phyloP scores from a whole-genome alignment of 306 rosid species.

The Citrullus mucosospermus region DNA sequence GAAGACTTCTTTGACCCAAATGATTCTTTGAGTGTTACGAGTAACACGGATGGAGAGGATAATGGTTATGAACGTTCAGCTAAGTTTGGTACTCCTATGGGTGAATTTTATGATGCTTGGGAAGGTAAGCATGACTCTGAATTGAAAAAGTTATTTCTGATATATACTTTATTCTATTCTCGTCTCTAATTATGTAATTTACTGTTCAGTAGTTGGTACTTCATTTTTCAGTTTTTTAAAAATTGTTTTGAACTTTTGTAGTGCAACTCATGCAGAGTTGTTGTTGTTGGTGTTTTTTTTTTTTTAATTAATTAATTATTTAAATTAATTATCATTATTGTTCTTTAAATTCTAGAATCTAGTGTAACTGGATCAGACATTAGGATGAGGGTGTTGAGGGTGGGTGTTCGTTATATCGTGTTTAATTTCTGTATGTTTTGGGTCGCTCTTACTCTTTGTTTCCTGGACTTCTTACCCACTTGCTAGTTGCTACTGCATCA shows the following conservation, averaged over 20 bases:
- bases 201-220: neutral
- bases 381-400: neutral
- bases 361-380: too few species aligned
- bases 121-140: constrained; percentile 44
- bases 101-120: constrained; percentile 81
- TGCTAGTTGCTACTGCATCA: neutral
- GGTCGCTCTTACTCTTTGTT: neutral
- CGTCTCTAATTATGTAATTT: neutral
- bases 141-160: neutral
- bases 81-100: constrained; percentile 26
- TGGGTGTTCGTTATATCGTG: neutral
- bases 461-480: neutral
- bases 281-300: neutral
- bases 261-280: neutral
- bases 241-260: neutral
- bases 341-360: too few species aligned
- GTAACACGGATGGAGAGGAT: constrained; percentile 76
- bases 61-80: constrained; percentile 33
- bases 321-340: too few species aligned
- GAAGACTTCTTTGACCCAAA: constrained; percentile 75
- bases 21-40: constrained; percentile 55
- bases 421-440: neutral
- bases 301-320: too few species aligned
- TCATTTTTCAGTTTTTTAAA: neutral
- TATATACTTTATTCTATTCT: neutral